These are phyloP conservation scores for Thermochaetoides dissita DNA, from an alignment of 2,329 filamentous ascomycete species.

Conservation along the genomic window DNA sequence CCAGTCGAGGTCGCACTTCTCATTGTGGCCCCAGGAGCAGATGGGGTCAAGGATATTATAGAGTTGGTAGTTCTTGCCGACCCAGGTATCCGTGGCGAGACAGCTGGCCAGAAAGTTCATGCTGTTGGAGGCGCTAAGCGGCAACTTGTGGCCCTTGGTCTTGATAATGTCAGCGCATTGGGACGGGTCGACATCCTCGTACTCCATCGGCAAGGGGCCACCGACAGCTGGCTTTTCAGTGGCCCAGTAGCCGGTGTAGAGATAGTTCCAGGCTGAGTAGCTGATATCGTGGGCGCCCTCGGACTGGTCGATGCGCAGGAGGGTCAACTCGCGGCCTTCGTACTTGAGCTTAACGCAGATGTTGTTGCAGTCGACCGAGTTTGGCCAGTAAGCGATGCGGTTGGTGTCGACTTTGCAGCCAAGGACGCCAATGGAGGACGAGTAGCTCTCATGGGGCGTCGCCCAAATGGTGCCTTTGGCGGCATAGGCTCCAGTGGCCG, in stretches of 20 bases:
- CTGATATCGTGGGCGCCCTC: slow-evolving; percentile 42
- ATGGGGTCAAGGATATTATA: slow-evolving; percentile 39
- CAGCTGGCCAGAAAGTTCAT: slow-evolving; percentile 40
- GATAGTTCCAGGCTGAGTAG: slow-evolving; percentile 49
- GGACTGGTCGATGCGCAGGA: slow-evolving; percentile 44
- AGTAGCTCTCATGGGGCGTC: slow-evolving; percentile 44
- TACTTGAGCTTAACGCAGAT: slow-evolving; percentile 42
- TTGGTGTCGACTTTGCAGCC: slow-evolving; percentile 48
- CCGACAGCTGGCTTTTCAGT: slow-evolving; percentile 30
- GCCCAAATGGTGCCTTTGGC: slow-evolving; percentile 21
- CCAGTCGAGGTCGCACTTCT: slow-evolving; percentile 35
- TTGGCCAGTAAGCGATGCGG: slow-evolving; percentile 48
- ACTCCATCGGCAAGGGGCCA: slow-evolving; percentile 37
- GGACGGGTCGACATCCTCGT: slow-evolving; percentile 31
- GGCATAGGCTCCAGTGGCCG: slow-evolving; percentile 12
- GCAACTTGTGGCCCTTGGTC: slow-evolving; percentile 34
- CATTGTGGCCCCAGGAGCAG: slow-evolving; percentile 36
- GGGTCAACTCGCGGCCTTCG: slow-evolving; percentile 35
- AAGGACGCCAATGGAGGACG: slow-evolving; percentile 42
- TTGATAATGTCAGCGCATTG: slow-evolving; percentile 37
- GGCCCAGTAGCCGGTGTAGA: slow-evolving; percentile 36
- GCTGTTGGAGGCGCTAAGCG: slow-evolving; percentile 41
- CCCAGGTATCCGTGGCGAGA: slow-evolving; percentile 33
- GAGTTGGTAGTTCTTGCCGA: slow-evolving; percentile 37
- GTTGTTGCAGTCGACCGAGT: slow-evolving; percentile 36